Evolutionary conservation across 345 rosid species (phyloP), one percentile per base, ranked within the genome.

Genomic region (Eucalyptus virginea): DNA sequence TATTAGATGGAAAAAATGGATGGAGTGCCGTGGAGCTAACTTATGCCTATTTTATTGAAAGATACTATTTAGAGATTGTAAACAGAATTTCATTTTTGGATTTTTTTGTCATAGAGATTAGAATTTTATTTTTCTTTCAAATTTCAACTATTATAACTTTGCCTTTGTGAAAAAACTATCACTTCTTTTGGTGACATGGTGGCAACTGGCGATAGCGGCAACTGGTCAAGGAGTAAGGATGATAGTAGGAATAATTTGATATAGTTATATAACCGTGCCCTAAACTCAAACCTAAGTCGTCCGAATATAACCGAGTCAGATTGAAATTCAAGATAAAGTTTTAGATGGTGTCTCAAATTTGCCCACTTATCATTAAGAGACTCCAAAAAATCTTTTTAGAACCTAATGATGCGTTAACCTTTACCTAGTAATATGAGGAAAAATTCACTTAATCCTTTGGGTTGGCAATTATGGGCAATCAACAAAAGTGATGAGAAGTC

Each of bases 271-370:
- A 62, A 30, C 34, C 34, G 2, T 30, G 32, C 16, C 34, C 72
- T 62, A 62, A 62, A 30, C 34, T 62, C 34, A 30, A 62, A 30
- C 9, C 34, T 14, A 30, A 30, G 4, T 62, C 30, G 18, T 62
- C 34, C 14, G 0, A 14, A 30, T 30, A 30, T 30, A 13, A 30
- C 8, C 1, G 5, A 30, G 8, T 62, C 72, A 3, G 0, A 62
- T 62, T 62, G 9, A 62, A 14, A 62, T 30, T 32, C 72, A 62
- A 62, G 72, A 30, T 30, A 13, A 62, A 62, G 34, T 62, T 62
- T 30, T 62, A 13, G 72, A 62, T 14, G 34, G 34, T 14, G 72
- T 62, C 34, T 30, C 34, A 30, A 30, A 62, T 5, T 30, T 62
- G 72, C 13, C 1, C 72, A 62, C 34, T 62, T 14, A 30, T 30